Conservation (phyloP, 306 rosid genomes). For the Inga laurina region DNA sequence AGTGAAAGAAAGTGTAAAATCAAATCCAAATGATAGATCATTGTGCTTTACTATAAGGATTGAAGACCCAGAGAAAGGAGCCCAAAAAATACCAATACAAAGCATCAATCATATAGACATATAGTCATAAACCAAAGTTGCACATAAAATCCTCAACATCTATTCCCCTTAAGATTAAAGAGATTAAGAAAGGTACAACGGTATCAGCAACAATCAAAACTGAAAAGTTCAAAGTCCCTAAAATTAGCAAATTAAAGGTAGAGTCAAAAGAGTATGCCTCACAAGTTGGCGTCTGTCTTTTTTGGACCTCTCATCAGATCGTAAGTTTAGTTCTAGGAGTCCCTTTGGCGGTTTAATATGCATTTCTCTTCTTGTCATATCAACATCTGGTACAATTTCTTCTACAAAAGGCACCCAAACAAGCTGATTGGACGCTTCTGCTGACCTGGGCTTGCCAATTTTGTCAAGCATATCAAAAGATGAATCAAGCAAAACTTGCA, state of each 20-base stretch:
- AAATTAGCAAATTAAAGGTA: conserved; percentile 33
- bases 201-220: conserved; percentile 11
- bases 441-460: conserved; percentile 58
- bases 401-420: conserved; percentile 93
- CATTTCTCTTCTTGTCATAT: conserved; percentile 66
- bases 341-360: conserved; percentile 93
- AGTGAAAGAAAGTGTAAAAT: not conserved
- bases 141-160: too few relatives aligned
- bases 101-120: too few relatives aligned
- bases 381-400: conserved; percentile 93
- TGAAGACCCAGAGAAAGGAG: too few relatives aligned
- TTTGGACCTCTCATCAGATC: conserved; percentile 80
- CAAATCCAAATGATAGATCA: conserved; percentile 18
- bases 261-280: conserved; percentile 67
- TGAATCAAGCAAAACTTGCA: conserved; percentile 74
- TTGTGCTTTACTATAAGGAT: not conserved
- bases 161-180: not conserved
- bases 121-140: too few relatives aligned
- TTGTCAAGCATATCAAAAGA: conserved; percentile 57
- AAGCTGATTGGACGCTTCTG: conserved; percentile 60
- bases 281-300: conserved; percentile 97
- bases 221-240: not conserved
- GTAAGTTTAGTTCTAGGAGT: conserved; percentile 83
- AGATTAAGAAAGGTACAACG: conserved; percentile 12
- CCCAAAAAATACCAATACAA: too few relatives aligned